Base-by-base conservation (phyloP, 2,329 filamentous ascomycete genomes). In the Fusarium verticillioides region DNA sequence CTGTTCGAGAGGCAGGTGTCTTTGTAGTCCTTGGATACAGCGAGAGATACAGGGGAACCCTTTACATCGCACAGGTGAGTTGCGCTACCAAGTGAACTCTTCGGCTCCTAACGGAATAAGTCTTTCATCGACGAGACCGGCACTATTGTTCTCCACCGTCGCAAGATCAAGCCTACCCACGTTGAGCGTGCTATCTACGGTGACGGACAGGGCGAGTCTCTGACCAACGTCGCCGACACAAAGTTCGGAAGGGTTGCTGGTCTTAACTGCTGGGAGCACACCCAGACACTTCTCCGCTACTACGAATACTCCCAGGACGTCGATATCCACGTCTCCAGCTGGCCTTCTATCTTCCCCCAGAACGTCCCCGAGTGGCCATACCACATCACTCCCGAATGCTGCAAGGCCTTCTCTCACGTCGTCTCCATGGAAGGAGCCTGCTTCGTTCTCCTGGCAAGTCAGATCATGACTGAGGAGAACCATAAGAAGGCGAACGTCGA, bases 391-490 rank as follows among this genome's bases (percentile, higher is more conserved):
- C 53, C 44, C 5, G 73, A 71, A 4, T 75, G 76, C 44, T 73
- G 73, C 36, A 76, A 78, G 36, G 46, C 58, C 19, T 81, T 89
- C 8, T 85, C 87, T 0, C 86, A 86, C 57, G 82, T 85, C 0
- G 89, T 90, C 69, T 88, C 89, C 0, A 85, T 90, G 26, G 89
- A 91, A 70, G 84, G 86, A 1, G 82, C 83, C 9, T 80, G 85
- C 1, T 91, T 87, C 60, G 88, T 91, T 7, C 78, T 87, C n/a
- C 84, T 85, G 7, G 86, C 85, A 77, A 85, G 84, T 23, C 85
- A 76, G n/a, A 81, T 90, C 1, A 78, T 88, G 54, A 83, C 81
- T 0, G 71, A 85, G 10, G 74, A 81, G 21, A 87, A 84, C 8
- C 66, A 74, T 39, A 57, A 69, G n/a, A 73, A 57, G 44, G 72